Percentiles rank a stretch among this genome's conserved stretches.
These are phyloP conservation scores for Elongisporangium prolatum DNA, from an alignment of 352 stramenopile species.

Conservation along the genomic window DNA sequence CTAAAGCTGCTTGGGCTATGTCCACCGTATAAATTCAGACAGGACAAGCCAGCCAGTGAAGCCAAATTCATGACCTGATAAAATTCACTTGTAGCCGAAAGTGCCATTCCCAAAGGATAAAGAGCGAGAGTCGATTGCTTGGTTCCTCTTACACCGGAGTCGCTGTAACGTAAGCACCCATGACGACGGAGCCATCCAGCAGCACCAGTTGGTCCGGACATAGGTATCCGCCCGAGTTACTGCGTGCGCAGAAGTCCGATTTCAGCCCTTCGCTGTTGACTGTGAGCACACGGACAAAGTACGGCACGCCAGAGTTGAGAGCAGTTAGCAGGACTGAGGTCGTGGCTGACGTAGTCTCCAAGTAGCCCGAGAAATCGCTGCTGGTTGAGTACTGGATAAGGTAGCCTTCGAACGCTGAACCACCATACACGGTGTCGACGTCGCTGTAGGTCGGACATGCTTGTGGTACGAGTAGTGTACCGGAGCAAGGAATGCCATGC, in stretches of 20 bases:
- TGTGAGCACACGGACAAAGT: slow-evolving; percentile 81
- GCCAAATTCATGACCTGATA: not conserved
- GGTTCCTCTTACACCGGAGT: slow-evolving; percentile 16
- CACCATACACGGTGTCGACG: slow-evolving; percentile 88
- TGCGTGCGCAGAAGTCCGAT: slow-evolving; percentile 62
- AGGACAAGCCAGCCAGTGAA: not conserved
- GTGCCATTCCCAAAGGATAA: not conserved
- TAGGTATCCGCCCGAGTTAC: slow-evolving; percentile 48
- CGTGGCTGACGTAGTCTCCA: slow-evolving; percentile 60
- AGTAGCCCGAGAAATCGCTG: slow-evolving; percentile 65
- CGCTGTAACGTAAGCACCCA: slow-evolving; percentile 40
- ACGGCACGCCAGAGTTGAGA: slow-evolving; percentile 65
- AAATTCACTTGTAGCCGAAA: not conserved
- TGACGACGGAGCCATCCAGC: slow-evolving; percentile 56
- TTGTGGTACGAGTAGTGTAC: slow-evolving; percentile 45
- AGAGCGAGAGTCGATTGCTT: not conserved
- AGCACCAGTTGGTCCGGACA: slow-evolving; percentile 73
- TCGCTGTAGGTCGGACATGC: slow-evolving; percentile 57
- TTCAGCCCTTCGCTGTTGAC: slow-evolving; percentile 75
- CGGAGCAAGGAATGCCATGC: slow-evolving; percentile 65
- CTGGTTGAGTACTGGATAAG: slow-evolving; percentile 88
- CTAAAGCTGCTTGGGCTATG: not conserved
- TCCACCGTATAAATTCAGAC: not conserved
- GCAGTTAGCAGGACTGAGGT: slow-evolving; percentile 55
- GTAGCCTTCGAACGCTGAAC: slow-evolving; percentile 88